Evolutionary conservation across 2,329 filamentous ascomycete genomes (phyloP).

Genomic region (Madurella fahalii): DNA sequence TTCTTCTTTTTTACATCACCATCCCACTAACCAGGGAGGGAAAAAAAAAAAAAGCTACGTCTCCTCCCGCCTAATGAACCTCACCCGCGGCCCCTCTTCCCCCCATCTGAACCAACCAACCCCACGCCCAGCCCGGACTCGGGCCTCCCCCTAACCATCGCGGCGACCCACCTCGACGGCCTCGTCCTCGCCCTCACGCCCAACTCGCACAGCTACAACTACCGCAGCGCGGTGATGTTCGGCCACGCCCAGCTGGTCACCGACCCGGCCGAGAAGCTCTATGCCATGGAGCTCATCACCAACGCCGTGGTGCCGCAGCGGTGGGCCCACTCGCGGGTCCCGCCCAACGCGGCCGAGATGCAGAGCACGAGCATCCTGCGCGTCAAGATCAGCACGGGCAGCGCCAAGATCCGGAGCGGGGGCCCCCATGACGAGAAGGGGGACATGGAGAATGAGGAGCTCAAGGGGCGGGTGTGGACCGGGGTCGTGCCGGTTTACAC

Average conservation of each 20-base stretch:
- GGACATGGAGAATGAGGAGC: conserved; percentile 43
- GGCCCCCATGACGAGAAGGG: conserved; percentile 52
- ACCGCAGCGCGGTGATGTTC: conserved; percentile 74
- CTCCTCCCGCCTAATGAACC: conserved; percentile 69
- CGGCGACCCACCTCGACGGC: conserved; percentile 73
- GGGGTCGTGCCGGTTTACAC: conserved; percentile 61
- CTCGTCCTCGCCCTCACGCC: conserved; percentile 75
- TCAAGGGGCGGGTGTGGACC: conserved; percentile 48
- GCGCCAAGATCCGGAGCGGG: conserved; percentile 69
- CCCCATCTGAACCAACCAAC: conserved; percentile 10
- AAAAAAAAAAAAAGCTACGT: conserved; percentile 50
- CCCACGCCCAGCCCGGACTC: too few relatives aligned
- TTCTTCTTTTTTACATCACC: background rate
- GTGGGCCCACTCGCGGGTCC: conserved; percentile 65
- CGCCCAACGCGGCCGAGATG: conserved; percentile 70
- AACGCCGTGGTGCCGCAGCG: conserved; percentile 65
- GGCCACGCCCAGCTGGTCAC: conserved; percentile 67
- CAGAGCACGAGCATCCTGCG: conserved; percentile 68
- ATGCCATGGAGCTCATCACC: conserved; percentile 75
- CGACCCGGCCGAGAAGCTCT: conserved; percentile 66
- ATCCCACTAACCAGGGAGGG: conserved; percentile 3
- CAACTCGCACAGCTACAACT: conserved; percentile 81
- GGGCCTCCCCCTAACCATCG: conserved; percentile 67
- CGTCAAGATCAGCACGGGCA: conserved; percentile 65
- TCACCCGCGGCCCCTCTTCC: conserved; percentile 40